Conservation (phyloP, 306 rosid genomes). For the Phaseolus lunatus region DNA sequence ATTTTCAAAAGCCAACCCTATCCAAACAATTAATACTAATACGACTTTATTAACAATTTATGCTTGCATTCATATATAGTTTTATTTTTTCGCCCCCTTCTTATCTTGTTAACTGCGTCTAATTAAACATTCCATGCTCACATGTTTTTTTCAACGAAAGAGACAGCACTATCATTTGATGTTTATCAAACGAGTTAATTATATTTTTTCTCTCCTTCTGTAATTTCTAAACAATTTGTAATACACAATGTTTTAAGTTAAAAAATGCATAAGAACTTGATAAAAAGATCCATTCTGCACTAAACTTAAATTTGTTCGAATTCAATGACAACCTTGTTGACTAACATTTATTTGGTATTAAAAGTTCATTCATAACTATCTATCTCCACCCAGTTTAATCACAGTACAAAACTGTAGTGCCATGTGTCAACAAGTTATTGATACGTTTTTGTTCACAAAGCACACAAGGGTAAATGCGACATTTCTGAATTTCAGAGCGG, state of each 20-base stretch:
- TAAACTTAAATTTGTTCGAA: neutral
- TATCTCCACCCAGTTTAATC: neutral
- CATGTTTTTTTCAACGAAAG: too few relatives aligned
- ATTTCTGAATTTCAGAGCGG: neutral
- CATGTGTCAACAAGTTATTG: neutral
- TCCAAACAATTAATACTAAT: neutral
- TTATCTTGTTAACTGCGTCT: too few relatives aligned
- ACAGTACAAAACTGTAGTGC: neutral
- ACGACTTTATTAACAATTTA: too few relatives aligned
- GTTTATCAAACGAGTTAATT: neutral
- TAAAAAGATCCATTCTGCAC: neutral
- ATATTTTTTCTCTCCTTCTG: neutral
- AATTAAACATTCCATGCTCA: too few relatives aligned
- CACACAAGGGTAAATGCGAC: conserved; percentile 18
- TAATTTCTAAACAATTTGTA: neutral
- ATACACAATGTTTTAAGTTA: neutral
- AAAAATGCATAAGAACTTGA: neutral
- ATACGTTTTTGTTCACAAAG: neutral
- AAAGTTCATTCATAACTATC: too few relatives aligned
- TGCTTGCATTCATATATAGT: neutral
- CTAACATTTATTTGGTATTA: neutral
- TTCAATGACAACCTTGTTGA: neutral
- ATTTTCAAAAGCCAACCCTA: neutral
- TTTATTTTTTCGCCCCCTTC: too few relatives aligned
- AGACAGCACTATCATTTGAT: too few relatives aligned